Evolutionary conservation across 2,329 filamentous ascomycete genomes (phyloP).

Genomic region (Sporothrix dimorphospora): DNA sequence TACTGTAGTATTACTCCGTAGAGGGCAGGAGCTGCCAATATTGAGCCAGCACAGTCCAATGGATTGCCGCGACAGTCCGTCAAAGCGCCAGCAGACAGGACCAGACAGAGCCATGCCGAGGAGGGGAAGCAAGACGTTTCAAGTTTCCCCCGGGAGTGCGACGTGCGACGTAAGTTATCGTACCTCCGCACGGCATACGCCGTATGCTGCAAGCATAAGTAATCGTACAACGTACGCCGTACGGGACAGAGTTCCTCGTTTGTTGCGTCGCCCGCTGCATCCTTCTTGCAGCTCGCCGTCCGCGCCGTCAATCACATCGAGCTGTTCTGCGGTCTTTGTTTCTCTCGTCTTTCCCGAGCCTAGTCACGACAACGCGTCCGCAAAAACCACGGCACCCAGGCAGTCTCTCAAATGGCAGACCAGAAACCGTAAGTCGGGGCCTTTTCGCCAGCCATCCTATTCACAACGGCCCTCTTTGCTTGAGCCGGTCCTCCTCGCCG

Average conservation of each 20-base stretch:
- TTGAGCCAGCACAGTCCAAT: not conserved
- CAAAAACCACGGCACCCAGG: too few species aligned
- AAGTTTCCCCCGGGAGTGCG: not conserved
- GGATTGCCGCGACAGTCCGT: not conserved
- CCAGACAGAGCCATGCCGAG: not conserved
- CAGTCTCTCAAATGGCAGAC: not conserved
- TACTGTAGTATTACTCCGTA: too few species aligned
- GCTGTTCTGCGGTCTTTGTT: not conserved
- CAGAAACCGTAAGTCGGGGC: conserved; percentile 1
- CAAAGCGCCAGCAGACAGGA: not conserved
- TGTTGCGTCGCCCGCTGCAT: not conserved
- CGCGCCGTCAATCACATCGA: not conserved
- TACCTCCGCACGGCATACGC: not conserved
- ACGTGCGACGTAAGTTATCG: not conserved
- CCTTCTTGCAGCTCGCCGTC: not conserved
- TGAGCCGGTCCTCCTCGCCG: too few species aligned
- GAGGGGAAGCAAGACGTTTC: not conserved
- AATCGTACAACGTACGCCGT: too few species aligned
- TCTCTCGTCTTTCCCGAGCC: not conserved
- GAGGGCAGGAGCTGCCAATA: too few species aligned
- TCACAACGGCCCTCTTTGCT: not conserved
- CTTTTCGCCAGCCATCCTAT: not conserved
- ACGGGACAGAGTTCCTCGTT: not conserved
- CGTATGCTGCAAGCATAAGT: not conserved
- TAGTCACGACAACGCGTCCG: not conserved